Base-by-base conservation (phyloP, 768 basidiomycete genomes). In the Podaxis pistillaris region DNA sequence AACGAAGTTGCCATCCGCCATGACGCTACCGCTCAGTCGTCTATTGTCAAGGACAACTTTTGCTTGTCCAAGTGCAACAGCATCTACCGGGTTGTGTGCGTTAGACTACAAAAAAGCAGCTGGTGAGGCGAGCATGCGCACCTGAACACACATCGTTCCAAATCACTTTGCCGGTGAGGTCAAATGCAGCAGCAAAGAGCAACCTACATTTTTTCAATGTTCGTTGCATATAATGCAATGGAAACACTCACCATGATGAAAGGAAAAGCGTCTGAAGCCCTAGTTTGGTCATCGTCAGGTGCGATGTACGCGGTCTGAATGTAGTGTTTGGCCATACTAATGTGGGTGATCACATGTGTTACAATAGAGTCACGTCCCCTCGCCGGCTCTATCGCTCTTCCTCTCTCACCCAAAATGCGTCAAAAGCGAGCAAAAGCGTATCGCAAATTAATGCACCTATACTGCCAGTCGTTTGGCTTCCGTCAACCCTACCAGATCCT, bases 391-490 rank as follows among this genome's bases (percentile, higher is more conserved):
- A 26, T 47, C 19, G 4, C 41, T 37, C 7, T 56, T 52, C 55
- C 52, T 41, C 38, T 46, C 33, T 54, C 47, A 3, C 50, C 50
- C 66, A 76, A 67, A 63, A 99, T 99, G 97, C 83, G 95, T 60
- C 94, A 97, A 77, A 97, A 93, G 77, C 84, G 97, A 72, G 94
- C 95, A 28, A 99, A 99, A 75, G 85, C 89, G 0, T 98, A 98
- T 76, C 86, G 90, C 67, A 94, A 94, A 72, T 90, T 96, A 58
- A 98, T 99, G 96, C 83, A 87, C 15, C 78, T 96, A 54, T 98
- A 98, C 72, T 85, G 82, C 64, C 83, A 90, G 73, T 82, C 88
- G 1, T 98, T 98, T 74, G 91, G 91, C 5, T 98, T 98, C 74
- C 80, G 94, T 50, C 87, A 94, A 69, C 96, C 97, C 0, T 98